Evolutionary conservation across 1,284 basidiomycete species (phyloP).

Genomic region (Sanghuangporus weigelae): DNA sequence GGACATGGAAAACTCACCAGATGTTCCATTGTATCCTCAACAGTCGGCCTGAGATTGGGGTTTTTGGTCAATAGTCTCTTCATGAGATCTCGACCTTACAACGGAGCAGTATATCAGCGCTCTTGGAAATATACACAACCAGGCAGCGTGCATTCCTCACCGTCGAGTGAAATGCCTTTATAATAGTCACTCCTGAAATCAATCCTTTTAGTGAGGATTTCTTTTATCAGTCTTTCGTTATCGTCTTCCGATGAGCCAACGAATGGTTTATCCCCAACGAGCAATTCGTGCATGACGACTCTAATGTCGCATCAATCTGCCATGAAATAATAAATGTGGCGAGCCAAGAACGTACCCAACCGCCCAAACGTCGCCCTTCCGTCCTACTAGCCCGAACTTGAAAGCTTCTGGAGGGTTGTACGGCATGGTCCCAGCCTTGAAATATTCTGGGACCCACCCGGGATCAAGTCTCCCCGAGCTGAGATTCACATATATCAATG

Average conservation of each 20-base stretch:
- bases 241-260: background rate
- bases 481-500: background rate
- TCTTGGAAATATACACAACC: background rate
- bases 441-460: background rate
- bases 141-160: background rate
- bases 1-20: background rate
- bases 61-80: background rate
- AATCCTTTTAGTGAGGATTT: background rate
- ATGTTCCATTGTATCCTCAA: background rate
- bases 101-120: background rate
- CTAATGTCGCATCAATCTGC: background rate
- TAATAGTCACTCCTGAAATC: background rate
- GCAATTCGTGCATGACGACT: background rate
- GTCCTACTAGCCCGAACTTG: background rate
- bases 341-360: background rate
- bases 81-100: background rate
- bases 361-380: background rate
- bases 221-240: background rate
- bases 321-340: background rate
- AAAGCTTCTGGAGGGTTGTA: background rate
- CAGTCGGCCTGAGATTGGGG: background rate
- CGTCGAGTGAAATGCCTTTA: background rate
- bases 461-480: background rate
- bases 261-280: background rate
- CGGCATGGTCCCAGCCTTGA: background rate